These are phyloP conservation scores for Dalbergia cochinchinensis DNA, from an alignment of 306 rosid species.

Conservation along the genomic window DNA sequence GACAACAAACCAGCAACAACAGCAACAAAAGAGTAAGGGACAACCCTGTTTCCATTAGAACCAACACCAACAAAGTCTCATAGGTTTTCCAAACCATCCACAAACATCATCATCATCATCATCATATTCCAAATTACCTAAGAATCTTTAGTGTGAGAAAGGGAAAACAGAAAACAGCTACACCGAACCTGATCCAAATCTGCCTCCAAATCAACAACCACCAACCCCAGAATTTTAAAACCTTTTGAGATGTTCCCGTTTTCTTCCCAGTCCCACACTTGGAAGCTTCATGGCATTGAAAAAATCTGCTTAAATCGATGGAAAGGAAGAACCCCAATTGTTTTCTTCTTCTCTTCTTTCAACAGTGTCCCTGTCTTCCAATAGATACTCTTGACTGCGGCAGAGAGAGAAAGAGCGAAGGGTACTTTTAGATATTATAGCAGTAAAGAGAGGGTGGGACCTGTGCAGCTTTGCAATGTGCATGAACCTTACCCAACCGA, in stretches of 20 bases:
- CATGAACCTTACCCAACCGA: background rate
- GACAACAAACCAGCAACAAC: slow-evolving; percentile 37
- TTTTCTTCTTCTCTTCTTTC: background rate
- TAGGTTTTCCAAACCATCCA: background rate
- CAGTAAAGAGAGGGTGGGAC: background rate
- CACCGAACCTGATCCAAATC: background rate
- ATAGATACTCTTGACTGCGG: background rate
- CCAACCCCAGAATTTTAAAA: background rate
- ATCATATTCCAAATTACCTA: background rate
- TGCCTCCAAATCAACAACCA: slow-evolving; percentile 2
- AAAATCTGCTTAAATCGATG: background rate
- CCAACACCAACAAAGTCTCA: slow-evolving; percentile 29
- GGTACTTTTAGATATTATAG: background rate
- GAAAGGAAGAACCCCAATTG: background rate
- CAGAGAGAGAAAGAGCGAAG: background rate
- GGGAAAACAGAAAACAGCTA: background rate
- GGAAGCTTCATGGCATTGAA: background rate
- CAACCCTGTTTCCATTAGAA: slow-evolving; percentile 8
- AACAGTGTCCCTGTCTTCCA: background rate
- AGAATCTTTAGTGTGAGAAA: background rate
- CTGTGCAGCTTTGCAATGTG: background rate
- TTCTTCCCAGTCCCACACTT: background rate
- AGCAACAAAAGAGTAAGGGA: background rate
- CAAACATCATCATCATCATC: background rate
- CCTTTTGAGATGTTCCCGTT: slow-evolving; percentile 1